Evolutionary conservation across 768 basidiomycete genomes (phyloP).

Genomic region (Lepiota subincarnata): DNA sequence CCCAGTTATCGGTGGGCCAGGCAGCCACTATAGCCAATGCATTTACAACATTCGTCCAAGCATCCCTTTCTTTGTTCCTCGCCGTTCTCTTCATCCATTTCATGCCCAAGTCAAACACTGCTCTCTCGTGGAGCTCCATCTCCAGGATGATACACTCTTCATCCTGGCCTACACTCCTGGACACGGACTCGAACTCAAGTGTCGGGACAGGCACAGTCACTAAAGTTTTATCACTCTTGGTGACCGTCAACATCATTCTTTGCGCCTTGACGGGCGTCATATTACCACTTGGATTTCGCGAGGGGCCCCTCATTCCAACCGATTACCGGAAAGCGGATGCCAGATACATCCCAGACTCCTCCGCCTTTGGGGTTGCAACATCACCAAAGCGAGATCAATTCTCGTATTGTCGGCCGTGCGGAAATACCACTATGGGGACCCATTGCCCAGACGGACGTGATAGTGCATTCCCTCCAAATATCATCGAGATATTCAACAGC

Average conservation of each 20-base stretch:
- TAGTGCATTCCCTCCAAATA: slow-evolving; percentile 12
- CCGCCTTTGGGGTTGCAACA: slow-evolving; percentile 18
- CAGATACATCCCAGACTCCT: slow-evolving; percentile 15
- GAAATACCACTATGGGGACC: slow-evolving; percentile 1
- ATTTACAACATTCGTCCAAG: slow-evolving; percentile 17
- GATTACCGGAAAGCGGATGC: slow-evolving; percentile 1
- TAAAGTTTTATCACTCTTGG: slow-evolving; percentile 15
- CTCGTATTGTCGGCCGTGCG: slow-evolving; percentile 19
- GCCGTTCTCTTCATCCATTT: slow-evolving; percentile 18
- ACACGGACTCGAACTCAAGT: slow-evolving; percentile 8
- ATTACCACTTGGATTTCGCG: slow-evolving; percentile 19
- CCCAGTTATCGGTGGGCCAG: slow-evolving; percentile 18
- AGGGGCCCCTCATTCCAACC: slow-evolving; percentile 9
- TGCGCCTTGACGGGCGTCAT: slow-evolving; percentile 17
- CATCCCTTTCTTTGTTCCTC: slow-evolving; percentile 17
- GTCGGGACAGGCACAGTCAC: slow-evolving; percentile 1
- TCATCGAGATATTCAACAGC: slow-evolving; percentile 17
- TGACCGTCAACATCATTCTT: slow-evolving; percentile 13
- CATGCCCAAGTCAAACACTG: slow-evolving; percentile 16
- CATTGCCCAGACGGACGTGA: slow-evolving; percentile 14
- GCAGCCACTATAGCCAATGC: slow-evolving; percentile 21
- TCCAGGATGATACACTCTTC: slow-evolving; percentile 17
- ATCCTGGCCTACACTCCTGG: slow-evolving; percentile 18
- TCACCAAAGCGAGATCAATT: slow-evolving; percentile 14
- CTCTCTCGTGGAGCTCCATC: slow-evolving; percentile 21